Base-by-base conservation (phyloP, 1,284 basidiomycete species). In the Sphagnurus paluster region DNA sequence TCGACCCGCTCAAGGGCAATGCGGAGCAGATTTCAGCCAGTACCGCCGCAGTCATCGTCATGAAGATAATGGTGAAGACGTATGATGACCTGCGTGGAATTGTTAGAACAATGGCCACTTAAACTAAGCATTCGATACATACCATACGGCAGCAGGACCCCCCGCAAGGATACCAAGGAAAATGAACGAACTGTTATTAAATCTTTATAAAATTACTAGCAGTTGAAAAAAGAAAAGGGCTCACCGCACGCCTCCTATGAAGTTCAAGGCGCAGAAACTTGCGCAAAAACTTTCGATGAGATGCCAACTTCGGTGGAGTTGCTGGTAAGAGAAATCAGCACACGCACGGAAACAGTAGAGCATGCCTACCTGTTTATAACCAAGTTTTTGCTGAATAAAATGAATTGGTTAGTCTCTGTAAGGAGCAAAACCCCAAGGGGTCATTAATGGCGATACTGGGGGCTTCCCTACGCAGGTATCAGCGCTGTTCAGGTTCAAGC, bases 391-490 rank as follows among this genome's bases (percentile, higher is more conserved):
- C 90, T 92, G 50, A 35, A 61, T 47, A 54, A 63, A 58, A 58
- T 40, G 26, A 40, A 60, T 57, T 55, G 51, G 72, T 88, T 67
- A 89, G 85, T 75, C 69, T 59, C 54, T 59, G 52, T 60, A n/a
- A n/a, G n/a, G 59, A 50, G 53, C 54, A 57, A 56, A 55, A 71
- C 72, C 68, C 70, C 59, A 50, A n/a, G 67, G 69, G 67, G 59
- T 62, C 54, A 64, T 60, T 55, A 63, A 58, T 63, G 60, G 72
- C 68, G 73, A 78, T 71, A 77, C 86, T 79, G 79, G 79, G 74
- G 86, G 84, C 86, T 90, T 90, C 89, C 89, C 89, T 91, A 88
- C 89, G 90, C 90, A 90, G 87, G 88, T 90, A 76, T 91, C 80
- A 89, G 82, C 86, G 79, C 89, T 90, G 87, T 79, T 89, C 90